phyloP scores from a whole-genome alignment of 176 grass and related monocot species.

The Sorghum bicolor region DNA sequence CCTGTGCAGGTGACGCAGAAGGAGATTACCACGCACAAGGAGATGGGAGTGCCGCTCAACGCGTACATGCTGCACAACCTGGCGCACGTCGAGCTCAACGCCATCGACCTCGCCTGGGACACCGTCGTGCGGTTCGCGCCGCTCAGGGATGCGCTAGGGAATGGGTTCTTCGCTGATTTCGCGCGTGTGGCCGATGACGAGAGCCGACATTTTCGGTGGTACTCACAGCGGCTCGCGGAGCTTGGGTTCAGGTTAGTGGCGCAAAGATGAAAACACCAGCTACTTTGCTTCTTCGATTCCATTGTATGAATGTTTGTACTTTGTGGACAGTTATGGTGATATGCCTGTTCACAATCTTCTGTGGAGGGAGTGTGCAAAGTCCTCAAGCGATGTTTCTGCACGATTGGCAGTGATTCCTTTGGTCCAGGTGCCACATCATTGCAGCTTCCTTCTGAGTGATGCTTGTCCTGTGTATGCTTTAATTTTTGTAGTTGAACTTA shows the following conservation, averaged over 20 bases:
- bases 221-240: conserved; percentile 75
- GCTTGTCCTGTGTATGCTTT: not conserved
- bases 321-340: conserved; percentile 66
- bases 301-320: not conserved
- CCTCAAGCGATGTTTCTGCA: conserved; percentile 77
- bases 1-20: conserved; percentile 61
- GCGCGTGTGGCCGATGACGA: conserved; percentile 86
- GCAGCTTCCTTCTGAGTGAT: not conserved
- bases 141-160: conserved; percentile 53
- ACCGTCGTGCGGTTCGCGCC: conserved; percentile 87
- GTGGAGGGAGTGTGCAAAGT: conserved; percentile 86
- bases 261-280: not conserved
- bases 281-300: not conserved
- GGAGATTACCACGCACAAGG: conserved; percentile 76
- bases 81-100: conserved; percentile 93
- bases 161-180: conserved; percentile 80
- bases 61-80: conserved; percentile 95
- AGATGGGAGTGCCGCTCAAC: conserved; percentile 75
- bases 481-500: not conserved
- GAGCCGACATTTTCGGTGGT: conserved; percentile 91
- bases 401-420: conserved; percentile 88
- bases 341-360: conserved; percentile 96
- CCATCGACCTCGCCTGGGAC: conserved; percentile 92
- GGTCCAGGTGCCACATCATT: conserved; percentile 59
- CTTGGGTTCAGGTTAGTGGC: conserved; percentile 74